Percentiles rank a stretch among this genome's conserved stretches.
phyloP scores from a whole-genome alignment of 2,329 filamentous ascomycete genomes.

The Teratosphaeriaceae sp. region DNA sequence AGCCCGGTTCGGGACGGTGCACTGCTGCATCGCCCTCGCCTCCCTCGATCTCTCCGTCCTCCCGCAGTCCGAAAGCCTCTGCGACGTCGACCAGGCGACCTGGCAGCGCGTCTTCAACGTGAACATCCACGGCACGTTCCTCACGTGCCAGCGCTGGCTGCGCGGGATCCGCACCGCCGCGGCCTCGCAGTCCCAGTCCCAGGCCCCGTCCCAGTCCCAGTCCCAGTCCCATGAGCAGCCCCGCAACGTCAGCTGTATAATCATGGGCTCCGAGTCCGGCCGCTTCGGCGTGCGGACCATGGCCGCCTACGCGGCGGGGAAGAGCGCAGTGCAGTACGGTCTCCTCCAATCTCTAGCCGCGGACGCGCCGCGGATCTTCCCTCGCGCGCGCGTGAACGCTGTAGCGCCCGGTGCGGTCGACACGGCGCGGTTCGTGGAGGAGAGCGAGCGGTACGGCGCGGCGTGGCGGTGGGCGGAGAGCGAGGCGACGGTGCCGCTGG shows the following conservation, averaged over 20 bases:
- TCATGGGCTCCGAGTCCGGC: constrained; percentile 42
- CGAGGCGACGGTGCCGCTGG: constrained; percentile 37
- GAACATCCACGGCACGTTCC: constrained; percentile 39
- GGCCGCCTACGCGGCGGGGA: constrained; percentile 40
- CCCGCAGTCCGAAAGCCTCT: constrained; percentile 31
- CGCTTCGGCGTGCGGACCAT: constrained; percentile 37
- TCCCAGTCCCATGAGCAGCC: not conserved
- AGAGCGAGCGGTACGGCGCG: constrained; percentile 33
- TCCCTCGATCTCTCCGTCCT: constrained; percentile 39
- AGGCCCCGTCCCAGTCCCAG: too few relatives aligned
- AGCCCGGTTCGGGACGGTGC: constrained; percentile 29
- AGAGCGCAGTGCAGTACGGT: constrained; percentile 41
- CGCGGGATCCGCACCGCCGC: constrained; percentile 27
- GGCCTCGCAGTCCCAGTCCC: constrained; percentile 9
- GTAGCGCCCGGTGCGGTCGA: constrained; percentile 43
- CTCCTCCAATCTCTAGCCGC: constrained; percentile 36
- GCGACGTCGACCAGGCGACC: constrained; percentile 35
- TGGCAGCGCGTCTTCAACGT: constrained; percentile 37
- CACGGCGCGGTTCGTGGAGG: constrained; percentile 37
- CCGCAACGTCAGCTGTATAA: constrained; percentile 35
- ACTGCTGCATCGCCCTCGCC: constrained; percentile 39
- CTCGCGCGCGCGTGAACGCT: constrained; percentile 38
- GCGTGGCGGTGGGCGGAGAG: constrained; percentile 36
- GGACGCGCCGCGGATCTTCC: constrained; percentile 34
- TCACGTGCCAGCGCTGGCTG: constrained; percentile 39